Evolutionary conservation across 148 eudicot species (phyloP).

Genomic region (Agrostemma githago): DNA sequence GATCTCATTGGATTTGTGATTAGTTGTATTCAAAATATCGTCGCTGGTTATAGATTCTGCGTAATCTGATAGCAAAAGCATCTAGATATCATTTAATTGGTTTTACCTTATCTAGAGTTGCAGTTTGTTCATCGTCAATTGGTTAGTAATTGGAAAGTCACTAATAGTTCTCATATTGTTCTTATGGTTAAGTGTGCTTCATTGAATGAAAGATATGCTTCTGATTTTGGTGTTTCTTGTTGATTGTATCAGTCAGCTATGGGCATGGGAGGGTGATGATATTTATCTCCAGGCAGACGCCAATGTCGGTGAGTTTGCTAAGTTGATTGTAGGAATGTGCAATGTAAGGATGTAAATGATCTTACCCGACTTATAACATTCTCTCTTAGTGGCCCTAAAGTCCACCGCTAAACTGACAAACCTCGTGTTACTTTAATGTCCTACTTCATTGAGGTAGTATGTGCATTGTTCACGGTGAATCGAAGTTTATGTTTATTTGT

Average conservation of each 20-base stretch:
- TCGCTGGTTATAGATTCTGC: not conserved
- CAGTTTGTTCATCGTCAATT: no score
- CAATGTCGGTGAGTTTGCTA: slow-evolving; percentile 40
- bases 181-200: slow-evolving; percentile 1
- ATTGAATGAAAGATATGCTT: not conserved
- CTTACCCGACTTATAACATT: not conserved
- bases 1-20: not conserved
- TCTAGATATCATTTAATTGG: not conserved
- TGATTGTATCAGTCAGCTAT: slow-evolving; percentile 34
- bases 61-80: not conserved
- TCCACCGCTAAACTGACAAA: not conserved
- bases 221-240: slow-evolving; percentile 13
- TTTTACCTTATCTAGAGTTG: not conserved
- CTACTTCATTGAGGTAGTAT: not conserved
- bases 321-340: slow-evolving; percentile 1
- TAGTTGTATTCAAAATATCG: not conserved
- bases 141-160: no score
- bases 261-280: slow-evolving; percentile 55
- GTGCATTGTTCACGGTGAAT: not conserved
- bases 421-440: not conserved
- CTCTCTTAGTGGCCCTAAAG: not conserved
- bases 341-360: not conserved
- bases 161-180: not conserved
- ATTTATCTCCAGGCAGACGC: slow-evolving; percentile 33
- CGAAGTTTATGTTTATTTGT: not conserved